Evolutionary conservation across 345 rosid species (phyloP), one percentile per base, ranked within the genome.

Genomic region (Sisymbrium altissimum): DNA sequence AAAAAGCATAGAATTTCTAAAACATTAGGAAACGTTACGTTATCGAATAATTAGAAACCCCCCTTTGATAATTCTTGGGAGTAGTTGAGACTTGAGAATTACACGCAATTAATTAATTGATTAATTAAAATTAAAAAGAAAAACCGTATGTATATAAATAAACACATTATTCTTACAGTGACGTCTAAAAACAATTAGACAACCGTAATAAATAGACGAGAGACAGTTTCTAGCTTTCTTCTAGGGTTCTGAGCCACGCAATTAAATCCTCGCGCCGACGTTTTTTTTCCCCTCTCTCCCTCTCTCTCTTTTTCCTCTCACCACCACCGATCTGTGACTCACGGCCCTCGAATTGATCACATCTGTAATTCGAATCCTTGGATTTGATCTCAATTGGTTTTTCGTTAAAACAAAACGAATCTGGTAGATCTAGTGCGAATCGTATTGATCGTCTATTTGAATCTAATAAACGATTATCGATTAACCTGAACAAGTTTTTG

Each of bases 381-480:
- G 32, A 43, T 21, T 64, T 25, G 4, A 27, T 44, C 39, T 5
- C 11, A 49, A 54, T 7, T 40, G 50, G n/a, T n/a, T 21, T 36
- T 1, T 17, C 17, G 36, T 36, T 11, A 25, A 3, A 36, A 39
- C 6, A 5, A 52, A 9, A 30, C 10, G 12, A 61, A 68, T 54
- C 58, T 62, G 14, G 14, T 61, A 75, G 64, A 68, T 77, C 60
- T 71, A 50, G n/a, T n/a, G 33, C 49, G 14, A 13, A 50, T 68
- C 63, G 30, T 38, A 54, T 63, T 36, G 69, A 53, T 60, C 30
- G 33, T 7, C 10, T 29, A 6, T 48, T 9, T 65, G 27, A 67
- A 62, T 77, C 75, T 70, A 66, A 55, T 63, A 33, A 68, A 38
- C 71, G 38, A 57, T 65, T 3, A 52, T 57, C 56, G 57, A 32